Evolutionary conservation across 306 rosid species (phyloP), one percentile per base, ranked within the genome.

Genomic region (Astragalus glycyphyllos): DNA sequence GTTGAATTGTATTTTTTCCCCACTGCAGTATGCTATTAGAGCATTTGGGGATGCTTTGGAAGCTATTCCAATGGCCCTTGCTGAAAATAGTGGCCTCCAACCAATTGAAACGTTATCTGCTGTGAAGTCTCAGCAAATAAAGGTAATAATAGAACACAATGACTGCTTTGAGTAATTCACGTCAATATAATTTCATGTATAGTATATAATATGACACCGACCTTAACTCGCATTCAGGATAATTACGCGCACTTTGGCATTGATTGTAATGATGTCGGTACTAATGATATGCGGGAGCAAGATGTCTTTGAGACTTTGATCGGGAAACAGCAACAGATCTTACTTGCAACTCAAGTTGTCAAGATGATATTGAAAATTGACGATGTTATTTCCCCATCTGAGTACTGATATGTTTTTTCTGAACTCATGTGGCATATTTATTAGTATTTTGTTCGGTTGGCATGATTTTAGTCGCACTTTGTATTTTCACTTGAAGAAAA

Each of bases 51-150:
- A 95, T 78, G 97, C 97, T 44, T 74, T 95, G 88, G 97, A 95
- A 62, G 47, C 90, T 42, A 62, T 95, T 5, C 96, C 99, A 0
- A 95, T 95, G 99, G 99, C 99, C 20, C 99, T 95, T 59, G 99
- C 99, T 3, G 97, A 95, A 86, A 95, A 95, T 67, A 95, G 97
- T 68, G 99, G 99, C 11, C 97, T 95, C 48, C 99, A 95, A 68
- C 96, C 96, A 5, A 91, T 95, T 65, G 99, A 95, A 87, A 95
- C 99, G 0, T 86, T 95, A 58, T 91, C 96, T 57, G 89, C 87
- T 0, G 99, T 95, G 63, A 95, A 95, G 78, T 79, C 97, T 46
- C 97, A 86, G 87, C 99, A 95, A 86, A 79, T 95, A 63, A 89
- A 91, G 96, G 99, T 91, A 74, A 61, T 87, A 69, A 26, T 42